Evolutionary conservation across 2,329 filamentous ascomycete species (phyloP).

Genomic region (Aureobasidium melanogenum): DNA sequence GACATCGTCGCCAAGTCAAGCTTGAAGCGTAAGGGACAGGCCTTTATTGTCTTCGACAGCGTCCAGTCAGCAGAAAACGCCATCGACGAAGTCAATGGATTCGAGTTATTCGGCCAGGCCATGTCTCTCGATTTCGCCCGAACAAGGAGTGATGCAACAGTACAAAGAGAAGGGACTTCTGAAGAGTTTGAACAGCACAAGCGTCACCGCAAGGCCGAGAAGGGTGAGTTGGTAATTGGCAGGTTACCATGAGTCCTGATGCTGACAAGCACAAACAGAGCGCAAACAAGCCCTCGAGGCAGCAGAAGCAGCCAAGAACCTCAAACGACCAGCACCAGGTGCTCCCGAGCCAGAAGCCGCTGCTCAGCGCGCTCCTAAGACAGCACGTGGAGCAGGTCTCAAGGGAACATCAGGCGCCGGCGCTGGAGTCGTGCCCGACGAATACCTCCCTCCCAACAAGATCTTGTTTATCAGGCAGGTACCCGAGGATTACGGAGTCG

Average conservation of each 20-base stretch:
- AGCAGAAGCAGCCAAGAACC: slow-evolving; percentile 66
- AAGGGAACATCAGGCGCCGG: slow-evolving; percentile 59
- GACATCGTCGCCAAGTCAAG: slow-evolving; percentile 86
- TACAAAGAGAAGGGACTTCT: slow-evolving; percentile 61
- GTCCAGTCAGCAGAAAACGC: slow-evolving; percentile 71
- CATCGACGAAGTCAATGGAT: slow-evolving; percentile 83
- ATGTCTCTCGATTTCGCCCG: slow-evolving; percentile 79
- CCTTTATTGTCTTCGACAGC: slow-evolving; percentile 83
- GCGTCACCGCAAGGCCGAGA: slow-evolving; percentile 73
- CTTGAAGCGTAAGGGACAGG: slow-evolving; percentile 86
- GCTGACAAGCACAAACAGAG: slow-evolving; percentile 34
- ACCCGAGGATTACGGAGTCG: slow-evolving; percentile 76
- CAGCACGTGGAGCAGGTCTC: slow-evolving; percentile 61
- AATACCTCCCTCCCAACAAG: slow-evolving; percentile 96
- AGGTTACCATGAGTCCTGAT: slow-evolving; percentile 1
- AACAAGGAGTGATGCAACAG: slow-evolving; percentile 78
- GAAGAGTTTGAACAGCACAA: slow-evolving; percentile 87
- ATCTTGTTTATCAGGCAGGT: slow-evolving; percentile 90
- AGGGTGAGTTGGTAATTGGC: slow-evolving; percentile 55
- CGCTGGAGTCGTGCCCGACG: slow-evolving; percentile 78
- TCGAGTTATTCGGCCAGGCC: slow-evolving; percentile 84
- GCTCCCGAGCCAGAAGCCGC: slow-evolving; percentile 33
- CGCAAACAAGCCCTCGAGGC: slow-evolving; percentile 76
- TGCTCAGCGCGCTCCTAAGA: slow-evolving; percentile 46
- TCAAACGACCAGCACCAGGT: slow-evolving; percentile 53